A percentile compares a stretch with the other conserved stretches of the same genome.
These are phyloP conservation scores for Fomitopsis pinicola DNA, from an alignment of 1,284 basidiomycete genomes.

Conservation along the genomic window DNA sequence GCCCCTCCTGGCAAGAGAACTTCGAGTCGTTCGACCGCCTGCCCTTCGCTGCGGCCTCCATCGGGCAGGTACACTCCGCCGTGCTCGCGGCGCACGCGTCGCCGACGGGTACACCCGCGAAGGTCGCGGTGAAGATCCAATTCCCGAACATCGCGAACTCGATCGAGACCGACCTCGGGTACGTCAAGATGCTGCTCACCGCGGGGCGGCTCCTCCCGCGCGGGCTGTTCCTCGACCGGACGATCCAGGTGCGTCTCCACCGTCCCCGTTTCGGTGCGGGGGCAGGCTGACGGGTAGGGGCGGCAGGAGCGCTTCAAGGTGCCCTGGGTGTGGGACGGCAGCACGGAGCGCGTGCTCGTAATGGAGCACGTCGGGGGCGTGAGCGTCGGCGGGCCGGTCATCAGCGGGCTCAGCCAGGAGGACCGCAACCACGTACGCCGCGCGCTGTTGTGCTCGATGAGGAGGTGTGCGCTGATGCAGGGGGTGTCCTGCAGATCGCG, in stretches of 20 bases:
- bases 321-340: constrained; percentile 83
- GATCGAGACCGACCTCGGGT: constrained; percentile 85
- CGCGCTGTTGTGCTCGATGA: not conserved
- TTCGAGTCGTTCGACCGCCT: constrained; percentile 81
- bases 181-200: constrained; percentile 80
- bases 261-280: not conserved
- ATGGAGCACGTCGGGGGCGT: constrained; percentile 86
- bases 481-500: constrained; percentile 66
- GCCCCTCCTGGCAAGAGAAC: constrained; percentile 67
- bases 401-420: constrained; percentile 49
- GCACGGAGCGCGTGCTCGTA: constrained; percentile 81
- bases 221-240: constrained; percentile 88
- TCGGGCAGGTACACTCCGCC: constrained; percentile 93
- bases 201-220: constrained; percentile 80
- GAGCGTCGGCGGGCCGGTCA: constrained; percentile 70
- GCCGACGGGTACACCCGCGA: constrained; percentile 49
- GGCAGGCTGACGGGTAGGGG: not conserved
- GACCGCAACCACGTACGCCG: constrained; percentile 71
- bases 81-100: constrained; percentile 48
- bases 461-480: not conserved
- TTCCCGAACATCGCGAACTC: constrained; percentile 90
- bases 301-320: constrained; percentile 77
- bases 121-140: constrained; percentile 92
- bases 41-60: constrained; percentile 95
- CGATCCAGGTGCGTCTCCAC: constrained; percentile 54